Conservation (phyloP, 768 basidiomycete species). For the Lactarius indigo region DNA sequence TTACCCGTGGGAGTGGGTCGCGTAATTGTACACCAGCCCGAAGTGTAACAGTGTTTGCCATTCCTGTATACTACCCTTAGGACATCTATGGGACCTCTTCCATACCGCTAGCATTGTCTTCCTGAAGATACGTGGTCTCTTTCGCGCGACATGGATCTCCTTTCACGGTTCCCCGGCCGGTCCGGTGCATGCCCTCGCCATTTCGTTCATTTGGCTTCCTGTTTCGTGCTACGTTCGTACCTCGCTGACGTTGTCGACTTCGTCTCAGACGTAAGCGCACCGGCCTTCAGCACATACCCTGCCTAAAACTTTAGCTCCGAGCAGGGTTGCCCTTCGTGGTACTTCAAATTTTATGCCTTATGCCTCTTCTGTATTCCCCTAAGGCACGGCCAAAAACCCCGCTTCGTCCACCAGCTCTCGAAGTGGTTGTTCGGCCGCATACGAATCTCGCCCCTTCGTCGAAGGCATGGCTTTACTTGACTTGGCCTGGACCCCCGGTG, state of each 20-base stretch:
- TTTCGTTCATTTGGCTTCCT: background rate
- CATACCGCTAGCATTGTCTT: background rate
- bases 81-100: background rate
- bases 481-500: background rate
- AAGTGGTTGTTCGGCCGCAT: background rate
- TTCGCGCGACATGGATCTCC: background rate
- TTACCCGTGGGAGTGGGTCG: conserved; percentile 5
- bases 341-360: background rate
- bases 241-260: background rate
- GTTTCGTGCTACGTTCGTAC: background rate
- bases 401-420: background rate
- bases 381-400: background rate
- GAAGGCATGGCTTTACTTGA: background rate
- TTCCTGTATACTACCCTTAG: background rate
- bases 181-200: background rate
- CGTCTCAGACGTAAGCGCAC: background rate
- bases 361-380: background rate
- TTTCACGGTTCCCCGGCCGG: background rate
- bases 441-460: background rate
- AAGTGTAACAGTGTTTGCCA: background rate
- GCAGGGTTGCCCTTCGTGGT: background rate
- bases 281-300: background rate
- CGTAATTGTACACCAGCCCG: background rate
- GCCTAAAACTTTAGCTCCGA: background rate
- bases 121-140: background rate